Base-by-base conservation (phyloP, 2,329 filamentous ascomycete genomes). In the Aphanoascus verrucosus region DNA sequence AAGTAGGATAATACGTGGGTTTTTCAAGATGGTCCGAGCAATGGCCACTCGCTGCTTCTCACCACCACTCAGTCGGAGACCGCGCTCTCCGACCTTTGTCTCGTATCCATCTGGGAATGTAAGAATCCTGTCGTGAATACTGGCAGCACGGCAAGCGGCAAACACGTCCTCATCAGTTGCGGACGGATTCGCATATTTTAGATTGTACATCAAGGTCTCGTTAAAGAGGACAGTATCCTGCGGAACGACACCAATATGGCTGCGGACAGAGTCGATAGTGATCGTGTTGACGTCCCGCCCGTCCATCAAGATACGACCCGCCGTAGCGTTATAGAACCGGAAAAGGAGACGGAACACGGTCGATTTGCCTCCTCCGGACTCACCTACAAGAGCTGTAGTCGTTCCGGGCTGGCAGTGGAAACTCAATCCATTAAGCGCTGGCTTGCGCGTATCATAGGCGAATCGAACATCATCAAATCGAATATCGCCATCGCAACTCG, bases 151-250 rank as follows among this genome's bases (percentile, higher is more conserved):
- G 67, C 89, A 95, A 11, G 90, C 90, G 43, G 81, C 81, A 62
- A 82, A 86, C 1, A 95, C 83, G 28, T 95, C 83, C 60, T 91
- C 85, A 55, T 94, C 84, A 0, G 85, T 86, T 9, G 85, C 88
- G 28, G 78, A 69, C 42, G 87, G 86, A 59, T 91, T 91, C 56
- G 90, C 89, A 65, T 96, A 95, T 66, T 83, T 85, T 57, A 96
- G 75, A 65, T 96, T 96, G 72, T 94, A 95, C 88, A 95, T 93
- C 58, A 96, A 74, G 0, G 86, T 85, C 67, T 95, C 90, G 67
- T 95, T 95, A 77, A 96, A 96, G 43, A 96, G 76, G 5, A 94
- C 86, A 3, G 91, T 96, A 63, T 98, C 93, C 68, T 98, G 93
- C 1, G 93, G 93, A 5, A 98, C 93, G 42, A 98, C 91, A 20